Evolutionary conservation across 306 rosid genomes (phyloP), one percentile per base, ranked within the genome.

Genomic region (Benincasa hispida): DNA sequence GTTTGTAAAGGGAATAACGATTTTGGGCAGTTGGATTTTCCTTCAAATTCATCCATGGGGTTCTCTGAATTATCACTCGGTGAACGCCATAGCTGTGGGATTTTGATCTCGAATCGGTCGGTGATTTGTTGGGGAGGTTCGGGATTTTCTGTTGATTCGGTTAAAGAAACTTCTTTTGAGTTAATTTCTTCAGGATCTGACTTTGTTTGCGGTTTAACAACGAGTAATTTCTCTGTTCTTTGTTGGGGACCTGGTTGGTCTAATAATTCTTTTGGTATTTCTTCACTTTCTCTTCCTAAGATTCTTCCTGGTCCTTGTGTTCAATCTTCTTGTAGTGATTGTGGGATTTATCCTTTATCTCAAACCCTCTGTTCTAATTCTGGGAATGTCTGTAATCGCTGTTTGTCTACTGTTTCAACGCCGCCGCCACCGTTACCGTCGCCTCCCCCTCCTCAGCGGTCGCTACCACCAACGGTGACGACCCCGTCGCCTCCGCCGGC

Each of bases 211-310:
- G 98, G 98, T 28, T 84, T 93, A 59, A 82, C 62, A 0, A 78
- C 86, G 4, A 6, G 8, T 0, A 87, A 86, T 73, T 83, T 87
- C 25, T 81, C 91, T 2, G 76, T 93, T n/a, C 3, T 87, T 32
- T 93, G 98, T 83, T 93, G 97, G 97, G 98, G 98, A 15, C 85
- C 90, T 51, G 97, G 97, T 17, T 91, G 96, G 93, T 74, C 82
- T 58, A 62, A 68, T 81, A 28, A 68, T 47, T 56, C 41, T 67
- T 77, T 70, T 25, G 54, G 51, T 78, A 54, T 47, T 80, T 76
- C 59, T 80, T 73, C 69, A 76, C 81, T 89, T 68, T 74, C 83
- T 0, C 84, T 93, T 74, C 78, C 88, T 1, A 24, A 63, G 6
- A 72, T 93, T 86, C 98, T 93, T 63, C 98, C 98, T 0, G 98